Percentiles rank a stretch among this genome's conserved stretches.
Evolutionary conservation across 371 early-diverging fungal species (phyloP).

Genomic region (Thermomucor indicae-seudaticae): DNA sequence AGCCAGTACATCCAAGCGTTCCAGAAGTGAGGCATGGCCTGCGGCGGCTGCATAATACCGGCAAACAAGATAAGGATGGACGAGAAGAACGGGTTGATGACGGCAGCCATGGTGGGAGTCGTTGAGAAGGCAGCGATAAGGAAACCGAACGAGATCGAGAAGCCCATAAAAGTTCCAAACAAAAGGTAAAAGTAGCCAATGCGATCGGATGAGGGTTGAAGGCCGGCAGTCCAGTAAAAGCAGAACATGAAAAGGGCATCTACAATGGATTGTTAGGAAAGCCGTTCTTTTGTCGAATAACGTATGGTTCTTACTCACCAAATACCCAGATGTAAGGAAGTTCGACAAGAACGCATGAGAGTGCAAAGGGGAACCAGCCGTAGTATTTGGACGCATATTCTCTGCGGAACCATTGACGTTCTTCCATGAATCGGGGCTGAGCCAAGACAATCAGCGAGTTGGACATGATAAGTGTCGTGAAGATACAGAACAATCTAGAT

Average conservation of each 20-base stretch:
- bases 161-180: slow-evolving; percentile 57
- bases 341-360: slow-evolving; percentile 54
- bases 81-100: slow-evolving; percentile 72
- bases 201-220: slow-evolving; percentile 45
- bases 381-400: slow-evolving; percentile 73
- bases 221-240: slow-evolving; percentile 73
- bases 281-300: not conserved
- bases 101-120: slow-evolving; percentile 64
- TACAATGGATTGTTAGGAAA: not conserved
- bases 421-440: slow-evolving; percentile 70
- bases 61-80: slow-evolving; percentile 69
- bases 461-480: slow-evolving; percentile 63
- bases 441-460: slow-evolving; percentile 67
- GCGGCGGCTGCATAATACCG: slow-evolving; percentile 67
- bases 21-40: slow-evolving; percentile 73
- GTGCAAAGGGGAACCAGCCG: slow-evolving; percentile 62
- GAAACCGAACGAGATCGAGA: slow-evolving; percentile 66
- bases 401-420: slow-evolving; percentile 67
- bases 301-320: slow-evolving; percentile 1
- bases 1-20: slow-evolving; percentile 73
- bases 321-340: slow-evolving; percentile 51
- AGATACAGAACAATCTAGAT: slow-evolving; percentile 59
- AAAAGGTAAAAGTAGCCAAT: slow-evolving; percentile 63
- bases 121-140: slow-evolving; percentile 46
- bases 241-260: slow-evolving; percentile 57